These are phyloP conservation scores for Aspergillus sp. DNA, from an alignment of 2,329 filamentous ascomycete genomes.

Conservation along the genomic window DNA sequence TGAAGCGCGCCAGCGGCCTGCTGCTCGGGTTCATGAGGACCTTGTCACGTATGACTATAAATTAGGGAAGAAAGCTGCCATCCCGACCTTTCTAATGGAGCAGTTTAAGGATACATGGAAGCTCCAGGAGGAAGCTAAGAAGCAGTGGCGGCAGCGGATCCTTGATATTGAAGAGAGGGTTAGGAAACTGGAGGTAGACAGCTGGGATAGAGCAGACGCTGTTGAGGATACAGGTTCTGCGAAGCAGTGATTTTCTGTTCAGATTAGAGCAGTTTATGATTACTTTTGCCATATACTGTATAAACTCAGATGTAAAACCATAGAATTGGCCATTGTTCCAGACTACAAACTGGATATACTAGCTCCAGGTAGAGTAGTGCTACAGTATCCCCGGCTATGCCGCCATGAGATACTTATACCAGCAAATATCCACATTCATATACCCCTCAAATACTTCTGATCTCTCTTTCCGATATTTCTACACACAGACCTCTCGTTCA, in stretches of 20 bases:
- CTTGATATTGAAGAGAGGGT: conserved; percentile 59
- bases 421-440: too few relatives aligned
- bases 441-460: too few relatives aligned
- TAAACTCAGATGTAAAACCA: neutral
- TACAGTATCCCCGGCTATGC: too few relatives aligned
- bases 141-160: conserved; percentile 54
- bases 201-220: conserved; percentile 71
- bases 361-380: too few relatives aligned
- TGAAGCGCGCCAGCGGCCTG: conserved; percentile 69
- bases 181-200: conserved; percentile 64
- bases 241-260: conserved; percentile 10
- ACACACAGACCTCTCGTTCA: too few relatives aligned
- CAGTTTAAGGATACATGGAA: conserved; percentile 61
- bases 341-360: too few relatives aligned
- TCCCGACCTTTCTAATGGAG: conserved; percentile 62
- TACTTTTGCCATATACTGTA: neutral
- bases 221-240: conserved; percentile 66
- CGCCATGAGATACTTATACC: too few relatives aligned
- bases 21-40: conserved; percentile 75
- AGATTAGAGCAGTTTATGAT: neutral
- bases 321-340: too few relatives aligned
- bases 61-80: conserved; percentile 53
- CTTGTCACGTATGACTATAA: conserved; percentile 76
- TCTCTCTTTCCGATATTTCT: too few relatives aligned
- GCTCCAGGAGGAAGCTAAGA: conserved; percentile 61